Conservation (phyloP, 2,329 filamentous ascomycete species). For the Elsinoe perseae region DNA sequence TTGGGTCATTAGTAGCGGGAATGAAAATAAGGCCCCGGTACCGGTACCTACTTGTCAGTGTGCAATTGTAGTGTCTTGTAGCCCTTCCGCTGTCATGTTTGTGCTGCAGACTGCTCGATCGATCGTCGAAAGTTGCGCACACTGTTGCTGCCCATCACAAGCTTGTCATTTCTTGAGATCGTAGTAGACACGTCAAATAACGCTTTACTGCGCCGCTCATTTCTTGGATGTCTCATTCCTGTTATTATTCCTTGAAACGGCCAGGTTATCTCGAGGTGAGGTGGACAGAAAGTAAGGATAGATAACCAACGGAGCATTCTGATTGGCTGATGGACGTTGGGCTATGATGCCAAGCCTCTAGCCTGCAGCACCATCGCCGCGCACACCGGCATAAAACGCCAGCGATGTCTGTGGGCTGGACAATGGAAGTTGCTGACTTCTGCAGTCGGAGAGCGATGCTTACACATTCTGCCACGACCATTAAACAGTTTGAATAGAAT, state of each 20-base stretch:
- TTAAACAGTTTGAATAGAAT: no score
- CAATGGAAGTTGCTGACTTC: no score
- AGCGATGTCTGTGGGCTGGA: no score
- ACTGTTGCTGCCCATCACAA: not conserved
- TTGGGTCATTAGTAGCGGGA: slow-evolving; percentile 5
- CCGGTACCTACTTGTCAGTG: not conserved
- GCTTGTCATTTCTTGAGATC: no score
- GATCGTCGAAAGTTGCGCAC: not conserved
- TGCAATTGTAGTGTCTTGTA: not conserved
- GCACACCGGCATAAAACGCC: no score
- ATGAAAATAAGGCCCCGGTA: not conserved
- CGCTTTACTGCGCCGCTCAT: not conserved
- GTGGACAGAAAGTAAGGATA: not conserved
- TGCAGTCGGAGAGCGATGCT: no score
- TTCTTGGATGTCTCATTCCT: slow-evolving; percentile 4
- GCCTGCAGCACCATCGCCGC: not conserved
- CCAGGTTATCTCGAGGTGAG: not conserved
- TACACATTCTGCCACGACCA: no score
- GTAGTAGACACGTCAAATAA: not conserved
- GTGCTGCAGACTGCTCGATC: not conserved
- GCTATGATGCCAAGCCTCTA: slow-evolving; percentile 1
- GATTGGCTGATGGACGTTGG: not conserved
- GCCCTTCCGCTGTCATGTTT: no score
- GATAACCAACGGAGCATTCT: slow-evolving; percentile 10
- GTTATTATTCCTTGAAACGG: slow-evolving; percentile 5